Base-by-base conservation (phyloP, 73 alveolate genomes). In the Paramecium sonneborni region DNA sequence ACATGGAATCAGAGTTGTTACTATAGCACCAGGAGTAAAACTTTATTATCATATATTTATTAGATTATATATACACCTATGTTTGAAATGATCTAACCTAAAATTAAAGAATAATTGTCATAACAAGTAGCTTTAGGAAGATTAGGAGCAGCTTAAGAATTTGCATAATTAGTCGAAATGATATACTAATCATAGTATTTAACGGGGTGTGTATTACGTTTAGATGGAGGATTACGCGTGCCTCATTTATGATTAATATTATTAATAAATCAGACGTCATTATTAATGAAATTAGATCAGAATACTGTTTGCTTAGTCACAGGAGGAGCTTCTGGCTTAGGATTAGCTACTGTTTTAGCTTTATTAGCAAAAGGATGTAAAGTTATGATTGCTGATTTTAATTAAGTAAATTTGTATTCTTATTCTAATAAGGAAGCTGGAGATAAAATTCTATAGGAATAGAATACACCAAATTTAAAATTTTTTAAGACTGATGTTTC, bases 311-410 rank as follows among this genome's bases (percentile, higher is more conserved):
- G 48, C 57, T 85, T 96, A 62, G 92, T 96, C 76, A 96, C 98
- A 20, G 99, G 99, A 14, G 98, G 97, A 9, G 98, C 98, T 10
- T 93, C 97, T 3, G 99, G 99, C 11, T 76, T 96, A 35, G 99
- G 99, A 23, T 94, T 67, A 37, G 98, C 94, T 12, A 92, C 97
- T 9, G 97, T 87, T 30, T 26, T 85, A 38, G 95, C 87, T 23
- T 88, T 96, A 37, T 91, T 82, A 30, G 92, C 92, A n/a, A 28
- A 56, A 48, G 99, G 99, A 14, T 94, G 95, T 30, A 85, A 88
- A 57, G 95, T 96, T 9, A 92, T 94, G 41, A 43, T 96, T 58
- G 96, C 97, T 26, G 99, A 97, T 70, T 30, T 95, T 88, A 95
- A 92, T 92, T 95, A 92, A 92, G 97, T 92, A 57, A 69, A 72